Percentiles rank a stretch among this genome's conserved stretches.
These are phyloP conservation scores for Talaromyces piceae DNA, from an alignment of 2,329 filamentous ascomycete species.

Conservation along the genomic window DNA sequence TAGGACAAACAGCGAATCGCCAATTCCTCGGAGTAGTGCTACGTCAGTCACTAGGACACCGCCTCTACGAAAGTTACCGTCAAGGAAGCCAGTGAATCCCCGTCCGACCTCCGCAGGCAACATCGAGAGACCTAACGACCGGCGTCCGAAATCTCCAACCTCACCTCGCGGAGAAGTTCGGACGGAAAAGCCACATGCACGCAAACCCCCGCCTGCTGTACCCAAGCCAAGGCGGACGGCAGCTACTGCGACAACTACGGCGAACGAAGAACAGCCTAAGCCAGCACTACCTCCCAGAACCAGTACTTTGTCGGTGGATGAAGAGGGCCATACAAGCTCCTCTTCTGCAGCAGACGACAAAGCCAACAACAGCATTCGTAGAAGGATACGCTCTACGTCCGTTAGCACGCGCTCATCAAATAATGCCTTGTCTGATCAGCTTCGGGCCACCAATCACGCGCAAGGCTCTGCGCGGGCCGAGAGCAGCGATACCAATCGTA, in stretches of 20 bases:
- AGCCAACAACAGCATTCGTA: background rate
- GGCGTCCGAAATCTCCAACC: background rate
- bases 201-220: slow-evolving; percentile 1
- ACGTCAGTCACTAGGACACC: background rate
- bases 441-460: slow-evolving; percentile 20
- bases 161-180: background rate
- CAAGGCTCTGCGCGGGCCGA: slow-evolving; percentile 18
- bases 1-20: background rate
- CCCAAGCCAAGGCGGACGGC: slow-evolving; percentile 3
- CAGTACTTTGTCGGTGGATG: background rate
- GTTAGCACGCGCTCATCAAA: slow-evolving; percentile 9
- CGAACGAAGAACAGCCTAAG: background rate
- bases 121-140: background rate
- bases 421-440: slow-evolving; percentile 19
- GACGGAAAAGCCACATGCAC: slow-evolving; percentile 4
- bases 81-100: background rate
- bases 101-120: background rate
- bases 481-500: slow-evolving; percentile 18
- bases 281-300: background rate
- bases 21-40: background rate
- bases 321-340: background rate
- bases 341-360: background rate
- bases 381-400: slow-evolving; percentile 2
- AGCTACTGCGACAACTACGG: background rate
- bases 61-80: background rate